phyloP scores from a whole-genome alignment of 2,329 filamentous ascomycete species.

The Lasiodiplodia sp. region DNA sequence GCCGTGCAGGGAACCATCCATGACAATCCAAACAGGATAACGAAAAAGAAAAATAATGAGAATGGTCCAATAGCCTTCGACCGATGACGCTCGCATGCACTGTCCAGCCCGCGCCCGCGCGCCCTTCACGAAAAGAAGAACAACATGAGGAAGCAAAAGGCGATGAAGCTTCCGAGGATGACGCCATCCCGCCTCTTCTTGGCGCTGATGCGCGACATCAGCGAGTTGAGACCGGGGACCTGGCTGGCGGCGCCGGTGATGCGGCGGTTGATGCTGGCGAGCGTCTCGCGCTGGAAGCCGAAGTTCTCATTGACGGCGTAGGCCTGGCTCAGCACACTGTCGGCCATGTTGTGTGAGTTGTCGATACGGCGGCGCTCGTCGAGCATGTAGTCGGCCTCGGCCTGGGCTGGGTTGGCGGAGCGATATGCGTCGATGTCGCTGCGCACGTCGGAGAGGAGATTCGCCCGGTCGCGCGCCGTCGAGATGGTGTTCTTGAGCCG shows the following conservation, averaged over 20 bases:
- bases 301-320: constrained; percentile 97
- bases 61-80: not conserved
- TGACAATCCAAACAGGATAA: constrained; percentile 9
- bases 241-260: constrained; percentile 90
- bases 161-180: constrained; percentile 90
- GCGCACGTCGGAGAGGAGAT: constrained; percentile 88
- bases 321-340: constrained; percentile 90
- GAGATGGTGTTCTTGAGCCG: constrained; percentile 77
- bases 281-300: constrained; percentile 81
- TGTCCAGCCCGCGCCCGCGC: constrained; percentile 35
- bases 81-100: constrained; percentile 1
- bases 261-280: constrained; percentile 86
- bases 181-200: constrained; percentile 96
- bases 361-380: constrained; percentile 87
- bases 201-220: constrained; percentile 91
- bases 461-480: constrained; percentile 83
- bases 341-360: constrained; percentile 86
- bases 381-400: constrained; percentile 97
- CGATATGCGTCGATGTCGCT: constrained; percentile 92
- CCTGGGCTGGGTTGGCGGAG: constrained; percentile 77
- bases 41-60: constrained; percentile 38
- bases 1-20: constrained; percentile 19
- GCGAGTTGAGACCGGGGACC: constrained; percentile 88
- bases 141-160: constrained; percentile 87
- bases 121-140: constrained; percentile 61